Evolutionary conservation across 345 rosid genomes (phyloP).

Genomic region (Linum usitatissimum): DNA sequence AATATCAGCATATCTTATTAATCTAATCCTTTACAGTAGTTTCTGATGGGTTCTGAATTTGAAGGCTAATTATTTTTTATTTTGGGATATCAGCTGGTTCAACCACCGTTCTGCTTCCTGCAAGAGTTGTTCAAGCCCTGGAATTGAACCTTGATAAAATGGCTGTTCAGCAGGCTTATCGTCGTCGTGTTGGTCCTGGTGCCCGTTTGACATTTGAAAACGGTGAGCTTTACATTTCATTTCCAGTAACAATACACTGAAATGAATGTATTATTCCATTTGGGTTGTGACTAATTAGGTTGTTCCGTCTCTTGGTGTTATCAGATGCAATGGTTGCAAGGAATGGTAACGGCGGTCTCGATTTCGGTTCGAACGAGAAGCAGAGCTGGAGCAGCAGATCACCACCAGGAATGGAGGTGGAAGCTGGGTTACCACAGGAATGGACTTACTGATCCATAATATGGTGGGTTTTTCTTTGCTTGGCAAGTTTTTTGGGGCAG

Average conservation of each 20-base stretch:
- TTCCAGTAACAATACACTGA: neutral
- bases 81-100: conserved; percentile 30
- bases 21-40: no score
- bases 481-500: neutral
- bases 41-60: neutral
- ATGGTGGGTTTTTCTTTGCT: no score
- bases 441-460: conserved; percentile 45
- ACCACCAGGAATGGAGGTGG: conserved; percentile 22
- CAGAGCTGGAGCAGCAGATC: conserved; percentile 16
- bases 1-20: neutral
- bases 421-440: conserved; percentile 50
- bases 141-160: conserved; percentile 42
- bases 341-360: conserved; percentile 11
- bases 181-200: conserved; percentile 22
- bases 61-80: neutral
- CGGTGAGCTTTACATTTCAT: conserved; percentile 8
- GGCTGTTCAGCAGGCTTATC: conserved; percentile 22
- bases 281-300: neutral
- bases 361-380: conserved; percentile 15
- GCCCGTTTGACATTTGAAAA: conserved; percentile 1
- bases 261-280: no score
- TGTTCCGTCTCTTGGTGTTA: neutral
- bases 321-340: conserved; percentile 17
- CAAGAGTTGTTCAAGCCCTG: conserved; percentile 66
- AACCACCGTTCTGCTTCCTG: conserved; percentile 55